Evolutionary conservation across 176 grass and related monocot genomes (phyloP).

Genomic region (Echinochloa phyllopogon): DNA sequence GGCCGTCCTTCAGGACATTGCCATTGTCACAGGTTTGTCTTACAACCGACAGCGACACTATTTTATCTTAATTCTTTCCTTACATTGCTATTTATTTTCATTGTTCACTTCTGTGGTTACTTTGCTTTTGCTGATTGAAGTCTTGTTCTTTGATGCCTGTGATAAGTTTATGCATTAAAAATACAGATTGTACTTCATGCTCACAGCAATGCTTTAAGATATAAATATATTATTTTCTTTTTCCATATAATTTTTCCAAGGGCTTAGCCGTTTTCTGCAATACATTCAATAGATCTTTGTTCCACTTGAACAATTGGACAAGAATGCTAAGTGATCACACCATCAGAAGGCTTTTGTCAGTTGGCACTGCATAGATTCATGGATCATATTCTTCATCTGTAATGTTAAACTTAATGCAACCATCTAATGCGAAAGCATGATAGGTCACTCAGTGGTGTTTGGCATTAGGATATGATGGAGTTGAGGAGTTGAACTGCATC

Average conservation of each 20-base stretch:
- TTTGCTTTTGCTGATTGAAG: constrained; percentile 8
- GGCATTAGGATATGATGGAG: neutral
- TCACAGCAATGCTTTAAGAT: neutral
- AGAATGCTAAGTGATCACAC: neutral
- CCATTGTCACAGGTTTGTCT: constrained; percentile 66
- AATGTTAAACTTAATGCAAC: neutral
- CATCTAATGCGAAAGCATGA: neutral
- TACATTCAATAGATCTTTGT: neutral
- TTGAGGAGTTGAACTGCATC: neutral
- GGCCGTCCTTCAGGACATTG: constrained; percentile 77
- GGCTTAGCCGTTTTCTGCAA: neutral
- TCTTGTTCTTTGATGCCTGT: neutral
- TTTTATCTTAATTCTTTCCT: constrained; percentile 14
- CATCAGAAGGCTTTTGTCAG: neutral
- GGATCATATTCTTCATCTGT: neutral
- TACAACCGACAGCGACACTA: neutral
- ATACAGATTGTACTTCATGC: neutral
- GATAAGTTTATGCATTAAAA: neutral
- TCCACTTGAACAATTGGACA: neutral
- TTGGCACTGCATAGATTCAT: neutral
- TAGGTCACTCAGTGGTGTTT: neutral
- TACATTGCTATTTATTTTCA: neutral
- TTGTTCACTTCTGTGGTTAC: neutral
- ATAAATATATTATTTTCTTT: neutral
- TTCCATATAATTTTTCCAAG: constrained; percentile 26